These are phyloP conservation scores for Panicum miliaceum DNA, from an alignment of 176 grass and related monocot species.

Conservation along the genomic window DNA sequence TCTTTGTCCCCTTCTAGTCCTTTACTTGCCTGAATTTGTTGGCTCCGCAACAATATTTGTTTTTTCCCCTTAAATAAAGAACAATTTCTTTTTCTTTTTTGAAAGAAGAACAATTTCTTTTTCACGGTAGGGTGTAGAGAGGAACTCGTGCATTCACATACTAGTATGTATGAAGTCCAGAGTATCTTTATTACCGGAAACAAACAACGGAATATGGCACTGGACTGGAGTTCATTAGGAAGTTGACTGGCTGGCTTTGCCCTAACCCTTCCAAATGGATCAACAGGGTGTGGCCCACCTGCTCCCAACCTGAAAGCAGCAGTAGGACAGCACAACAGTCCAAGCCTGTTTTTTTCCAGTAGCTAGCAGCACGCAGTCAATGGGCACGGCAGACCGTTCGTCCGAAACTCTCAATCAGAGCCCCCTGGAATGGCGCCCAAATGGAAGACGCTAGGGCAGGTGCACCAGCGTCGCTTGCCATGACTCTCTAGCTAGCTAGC, in stretches of 20 bases:
- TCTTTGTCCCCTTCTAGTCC: slow-evolving; percentile 28
- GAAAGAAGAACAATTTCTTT: background rate
- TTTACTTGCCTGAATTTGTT: background rate
- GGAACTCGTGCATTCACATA: too few relatives aligned
- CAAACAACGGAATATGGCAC: background rate
- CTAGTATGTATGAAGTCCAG: too few relatives aligned
- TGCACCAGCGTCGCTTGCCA: background rate
- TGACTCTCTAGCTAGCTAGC: slow-evolving; percentile 28
- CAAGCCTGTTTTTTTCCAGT: background rate
- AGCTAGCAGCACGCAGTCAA: slow-evolving; percentile 10
- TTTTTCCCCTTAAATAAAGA: background rate
- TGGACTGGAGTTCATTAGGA: background rate
- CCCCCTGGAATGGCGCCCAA: slow-evolving; percentile 37
- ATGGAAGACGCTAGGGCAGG: slow-evolving; percentile 42
- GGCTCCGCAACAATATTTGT: background rate
- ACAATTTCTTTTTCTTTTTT: background rate
- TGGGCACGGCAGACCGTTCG: background rate
- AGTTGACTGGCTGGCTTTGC: background rate
- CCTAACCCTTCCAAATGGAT: slow-evolving; percentile 30
- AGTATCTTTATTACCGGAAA: background rate
- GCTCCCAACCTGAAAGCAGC: background rate
- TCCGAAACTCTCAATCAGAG: slow-evolving; percentile 25
- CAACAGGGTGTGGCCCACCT: background rate
- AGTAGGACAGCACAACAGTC: background rate
- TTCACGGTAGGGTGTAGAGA: background rate